Evolutionary conservation across 2,329 filamentous ascomycete genomes (phyloP), one percentile per base, ranked within the genome.

Genomic region (Pezicula neosporulosa): DNA sequence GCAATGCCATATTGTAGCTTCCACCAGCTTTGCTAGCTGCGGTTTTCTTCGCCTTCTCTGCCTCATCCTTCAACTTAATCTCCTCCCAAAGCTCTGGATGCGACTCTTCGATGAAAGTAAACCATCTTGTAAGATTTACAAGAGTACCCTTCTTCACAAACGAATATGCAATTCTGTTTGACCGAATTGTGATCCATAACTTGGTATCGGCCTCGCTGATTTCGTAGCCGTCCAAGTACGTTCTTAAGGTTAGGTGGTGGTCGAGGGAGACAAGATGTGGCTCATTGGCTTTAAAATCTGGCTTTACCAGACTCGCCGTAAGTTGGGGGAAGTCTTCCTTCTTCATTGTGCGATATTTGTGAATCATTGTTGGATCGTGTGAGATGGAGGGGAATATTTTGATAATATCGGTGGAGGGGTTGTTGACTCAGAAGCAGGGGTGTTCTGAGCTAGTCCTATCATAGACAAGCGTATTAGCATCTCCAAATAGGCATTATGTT

Each of bases 1-100:
- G 84, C 36, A 97, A 79, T 2, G 86, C 87, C 68, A 97, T 89
- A 66, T 95, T 91, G 72, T 94, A 97, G 77, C 85, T 96, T 52
- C 82, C 90, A 57, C 90, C 90, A 48, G 88, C 86, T 68, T 89
- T 90, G 64, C 82, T 86, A 58, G 80, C 81, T 19, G 82, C 82
- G 36, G 77, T 77, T 58, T 86, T 83, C 76, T 88, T 89, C 61
- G 82, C 82, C 66, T 82, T 85, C 55, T 81, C 80, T n/a, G 79
- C 81, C 44, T 82, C 81, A 62, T 87, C 86, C 63, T 87, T 77
- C 10, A 78, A 76, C 65, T 90, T 90, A 60, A 90, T 77, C 52
- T 87, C 86, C 58, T 77, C 72, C 64, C 85, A 79, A 52, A 90
- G 82, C 77, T 91, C 89, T 15, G 87, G 87, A 70, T 92, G 88